These are phyloP conservation scores for Candida dajiaensis DNA, from an alignment of 805 yeast genomes.

Conservation along the genomic window DNA sequence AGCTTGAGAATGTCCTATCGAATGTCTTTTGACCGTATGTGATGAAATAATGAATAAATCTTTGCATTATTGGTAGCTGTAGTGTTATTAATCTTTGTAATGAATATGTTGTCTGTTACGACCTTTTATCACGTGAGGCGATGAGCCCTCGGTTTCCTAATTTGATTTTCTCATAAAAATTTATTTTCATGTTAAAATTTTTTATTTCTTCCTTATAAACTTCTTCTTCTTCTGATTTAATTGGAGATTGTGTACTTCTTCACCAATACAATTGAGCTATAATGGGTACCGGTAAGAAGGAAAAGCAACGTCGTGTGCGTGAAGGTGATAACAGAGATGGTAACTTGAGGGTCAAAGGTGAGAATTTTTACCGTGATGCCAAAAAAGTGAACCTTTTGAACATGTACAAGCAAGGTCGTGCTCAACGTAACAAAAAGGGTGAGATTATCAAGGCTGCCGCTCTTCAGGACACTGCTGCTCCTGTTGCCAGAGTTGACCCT, in stretches of 20 bases:
- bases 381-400: slow-evolving; percentile 82
- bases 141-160: slow-evolving; percentile 8
- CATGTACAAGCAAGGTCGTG: slow-evolving; percentile 92
- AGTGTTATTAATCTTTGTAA: too few relatives aligned
- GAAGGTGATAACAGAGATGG: slow-evolving; percentile 83
- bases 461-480: slow-evolving; percentile 80
- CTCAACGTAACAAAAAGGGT: slow-evolving; percentile 81
- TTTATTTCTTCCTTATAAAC: neutral
- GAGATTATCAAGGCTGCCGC: slow-evolving; percentile 84
- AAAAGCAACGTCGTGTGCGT: slow-evolving; percentile 78
- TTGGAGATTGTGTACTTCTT: neutral
- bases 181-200: slow-evolving; percentile 5
- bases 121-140: slow-evolving; percentile 1
- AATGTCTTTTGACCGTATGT: slow-evolving; percentile 14
- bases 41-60: neutral
- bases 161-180: slow-evolving; percentile 4
- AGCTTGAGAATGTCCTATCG: slow-evolving; percentile 30
- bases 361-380: slow-evolving; percentile 92
- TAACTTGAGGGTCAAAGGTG: slow-evolving; percentile 91
- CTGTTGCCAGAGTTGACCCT: slow-evolving; percentile 91
- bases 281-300: slow-evolving; percentile 95
- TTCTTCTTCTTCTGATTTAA: neutral
- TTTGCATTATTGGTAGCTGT: neutral
- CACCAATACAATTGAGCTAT: slow-evolving; percentile 1
- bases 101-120: too few relatives aligned